Percentiles rank a stretch among this genome's conserved stretches.
Conservation (phyloP, 1,139 yeast genomes). For the Suhomyces guaymorum region DNA sequence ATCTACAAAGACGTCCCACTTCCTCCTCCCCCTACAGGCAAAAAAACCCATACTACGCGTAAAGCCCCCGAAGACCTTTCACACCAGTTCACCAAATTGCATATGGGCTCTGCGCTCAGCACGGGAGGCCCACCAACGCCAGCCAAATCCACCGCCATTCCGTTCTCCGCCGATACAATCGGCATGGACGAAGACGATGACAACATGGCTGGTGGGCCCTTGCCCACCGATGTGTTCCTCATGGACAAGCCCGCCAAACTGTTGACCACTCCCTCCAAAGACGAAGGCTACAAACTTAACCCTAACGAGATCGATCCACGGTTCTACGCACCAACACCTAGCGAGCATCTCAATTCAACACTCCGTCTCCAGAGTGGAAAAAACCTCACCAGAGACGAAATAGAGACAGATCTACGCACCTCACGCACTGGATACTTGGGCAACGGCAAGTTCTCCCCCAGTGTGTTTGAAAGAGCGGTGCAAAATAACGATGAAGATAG, state of each 20-base stretch:
- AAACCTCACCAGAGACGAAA: constrained; percentile 20
- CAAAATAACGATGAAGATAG: constrained; percentile 15
- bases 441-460: constrained; percentile 41
- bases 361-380: constrained; percentile 26
- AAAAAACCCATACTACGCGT: not conserved
- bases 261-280: constrained; percentile 20
- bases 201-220: constrained; percentile 20
- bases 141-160: constrained; percentile 22
- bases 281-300: constrained; percentile 18
- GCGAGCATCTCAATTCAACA: constrained; percentile 34
- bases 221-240: constrained; percentile 41
- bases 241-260: constrained; percentile 39
- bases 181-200: constrained; percentile 32
- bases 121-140: constrained; percentile 7
- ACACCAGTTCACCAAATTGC: constrained; percentile 6
- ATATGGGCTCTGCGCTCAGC: no score
- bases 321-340: constrained; percentile 51
- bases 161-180: constrained; percentile 49
- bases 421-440: constrained; percentile 27
- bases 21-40: constrained; percentile 5
- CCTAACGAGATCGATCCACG: constrained; percentile 46
- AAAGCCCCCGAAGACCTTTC: constrained; percentile 6
- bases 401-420: constrained; percentile 22
- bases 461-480: constrained; percentile 32
- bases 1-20: constrained; percentile 5